Evolutionary conservation across 768 basidiomycete species (phyloP).

Genomic region (Leccinum imitatum): DNA sequence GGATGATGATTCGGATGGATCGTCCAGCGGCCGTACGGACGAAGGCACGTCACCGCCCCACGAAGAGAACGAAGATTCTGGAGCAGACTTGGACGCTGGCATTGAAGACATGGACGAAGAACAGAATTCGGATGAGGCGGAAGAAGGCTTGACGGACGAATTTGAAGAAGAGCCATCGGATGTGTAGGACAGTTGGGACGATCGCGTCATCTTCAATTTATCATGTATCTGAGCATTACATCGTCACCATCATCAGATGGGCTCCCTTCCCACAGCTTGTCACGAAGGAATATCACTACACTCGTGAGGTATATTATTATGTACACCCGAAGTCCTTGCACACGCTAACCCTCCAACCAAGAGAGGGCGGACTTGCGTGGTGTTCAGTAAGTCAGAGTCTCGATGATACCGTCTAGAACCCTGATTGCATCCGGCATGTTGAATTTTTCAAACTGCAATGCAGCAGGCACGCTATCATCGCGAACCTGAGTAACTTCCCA

Average conservation of each 20-base stretch:
- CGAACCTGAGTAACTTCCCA: conserved; percentile 1
- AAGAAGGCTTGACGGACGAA: conserved; percentile 51
- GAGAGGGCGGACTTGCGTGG: neutral
- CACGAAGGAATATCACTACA: neutral
- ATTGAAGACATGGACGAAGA: conserved; percentile 43
- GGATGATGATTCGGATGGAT: conserved; percentile 36
- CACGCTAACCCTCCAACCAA: neutral
- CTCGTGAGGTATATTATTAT: conserved; percentile 5
- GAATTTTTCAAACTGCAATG: conserved; percentile 88
- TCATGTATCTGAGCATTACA: neutral
- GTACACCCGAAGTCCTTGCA: neutral
- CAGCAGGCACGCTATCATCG: conserved; percentile 67
- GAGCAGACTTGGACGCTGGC: conserved; percentile 37
- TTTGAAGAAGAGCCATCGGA: conserved; percentile 47
- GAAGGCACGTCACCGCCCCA: conserved; percentile 31
- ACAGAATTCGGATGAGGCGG: conserved; percentile 42
- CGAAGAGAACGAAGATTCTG: conserved; percentile 43
- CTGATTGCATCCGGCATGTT: conserved; percentile 86
- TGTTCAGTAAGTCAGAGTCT: conserved; percentile 70
- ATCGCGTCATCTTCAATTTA: neutral
- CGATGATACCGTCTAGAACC: conserved; percentile 78
- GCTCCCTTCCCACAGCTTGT: neutral
- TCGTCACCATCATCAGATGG: neutral
- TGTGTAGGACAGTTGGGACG: conserved; percentile 1
- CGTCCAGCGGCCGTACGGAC: conserved; percentile 33